A percentile compares a stretch with the other conserved stretches of the same genome.
phyloP scores from a whole-genome alignment of 2,329 filamentous ascomycete species.

The Epichloe glyceriae region DNA sequence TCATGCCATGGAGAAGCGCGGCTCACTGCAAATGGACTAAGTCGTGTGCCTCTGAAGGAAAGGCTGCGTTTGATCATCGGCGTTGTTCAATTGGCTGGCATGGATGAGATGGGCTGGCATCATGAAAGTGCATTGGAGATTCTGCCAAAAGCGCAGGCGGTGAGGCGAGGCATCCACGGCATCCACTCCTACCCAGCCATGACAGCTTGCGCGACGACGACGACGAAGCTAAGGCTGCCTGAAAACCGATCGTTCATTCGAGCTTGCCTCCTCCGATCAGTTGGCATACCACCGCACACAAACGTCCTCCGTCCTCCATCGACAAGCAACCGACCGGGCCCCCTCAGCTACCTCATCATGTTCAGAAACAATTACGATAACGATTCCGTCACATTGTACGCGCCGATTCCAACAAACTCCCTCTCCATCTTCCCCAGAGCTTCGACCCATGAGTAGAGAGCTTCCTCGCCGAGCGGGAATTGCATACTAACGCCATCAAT shows the following conservation, averaged over 20 bases:
- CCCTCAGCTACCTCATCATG: conserved; percentile 45
- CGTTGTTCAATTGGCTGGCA: not conserved
- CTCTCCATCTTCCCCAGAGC: not conserved
- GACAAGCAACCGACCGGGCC: conserved; percentile 3
- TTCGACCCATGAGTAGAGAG: not conserved
- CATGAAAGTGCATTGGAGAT: not conserved
- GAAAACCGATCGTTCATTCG: conserved; percentile 10
- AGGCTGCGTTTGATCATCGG: conserved; percentile 1
- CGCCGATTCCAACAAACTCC: conserved; percentile 12
- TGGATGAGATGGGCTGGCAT: not conserved
- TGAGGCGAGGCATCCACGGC: conserved; percentile 8
- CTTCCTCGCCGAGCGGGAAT: conserved; percentile 1
- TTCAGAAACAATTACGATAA: conserved; percentile 99
- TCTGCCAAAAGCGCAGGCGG: conserved; percentile 8
- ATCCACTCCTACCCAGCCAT: not conserved
- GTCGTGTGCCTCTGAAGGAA: not conserved
- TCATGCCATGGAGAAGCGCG: not conserved
- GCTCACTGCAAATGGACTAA: not conserved
- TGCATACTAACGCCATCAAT: conserved; percentile 15
- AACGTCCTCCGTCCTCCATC: not conserved
- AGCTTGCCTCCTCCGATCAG: conserved; percentile 2
- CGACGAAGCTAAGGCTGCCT: conserved; percentile 14
- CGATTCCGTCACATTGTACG: conserved; percentile 98
- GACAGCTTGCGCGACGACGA: conserved; percentile 6
- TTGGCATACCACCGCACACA: conserved; percentile 3